Base-by-base conservation (phyloP, 78 protist species). In the Pigoraptor vietnamica region DNA sequence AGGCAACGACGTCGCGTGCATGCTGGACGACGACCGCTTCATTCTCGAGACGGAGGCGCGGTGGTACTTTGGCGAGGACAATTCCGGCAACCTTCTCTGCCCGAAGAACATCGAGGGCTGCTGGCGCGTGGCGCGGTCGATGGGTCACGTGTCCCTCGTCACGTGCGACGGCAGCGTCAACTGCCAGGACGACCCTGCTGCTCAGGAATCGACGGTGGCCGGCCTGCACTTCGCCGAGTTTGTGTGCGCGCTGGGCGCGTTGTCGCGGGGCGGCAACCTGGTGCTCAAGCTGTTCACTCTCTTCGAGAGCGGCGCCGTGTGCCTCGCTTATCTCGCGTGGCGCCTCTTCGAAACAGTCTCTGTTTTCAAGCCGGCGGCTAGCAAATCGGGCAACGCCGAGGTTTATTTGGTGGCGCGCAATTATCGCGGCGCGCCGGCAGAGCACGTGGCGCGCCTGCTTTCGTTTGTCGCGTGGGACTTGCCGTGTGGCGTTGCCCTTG, bases 61-160 rank as follows among this genome's bases (percentile, higher is more conserved):
- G 35, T 93, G 95, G 95, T 79, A 81, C 88, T 93, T 91, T 89
- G 95, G 95, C 1, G 90, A 9, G 10, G 95, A 93, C 90, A 39
- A 91, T 86, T 88, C 89, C 34, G 95, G 95, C 55, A 56, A 90
- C 89, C 48, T 93, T 25, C 2, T 86, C 38, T 67, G 86, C 37
- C 91, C 24, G 1, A 83, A n/a, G 36, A 93, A 93, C 89, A 39
- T 93, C 0, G 24, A 2, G 14, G 83, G 55, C 37, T 21, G 55
- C 19, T 92, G 94, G 94, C 91, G 89, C 35, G 67, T 34, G 55
- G 67, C 34, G 1, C 34, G 40, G 23, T 9, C 38, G 6, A 24
- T 33, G 34, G 90, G 87, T 23, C 34, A 0, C 36, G 89, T 87
- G 34, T 0, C 24, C 55, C 36, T 93, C 32, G 84, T 93, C 33